Base-by-base conservation (phyloP, 495 filamentous ascomycete genomes). In the Neurospora intermedia region DNA sequence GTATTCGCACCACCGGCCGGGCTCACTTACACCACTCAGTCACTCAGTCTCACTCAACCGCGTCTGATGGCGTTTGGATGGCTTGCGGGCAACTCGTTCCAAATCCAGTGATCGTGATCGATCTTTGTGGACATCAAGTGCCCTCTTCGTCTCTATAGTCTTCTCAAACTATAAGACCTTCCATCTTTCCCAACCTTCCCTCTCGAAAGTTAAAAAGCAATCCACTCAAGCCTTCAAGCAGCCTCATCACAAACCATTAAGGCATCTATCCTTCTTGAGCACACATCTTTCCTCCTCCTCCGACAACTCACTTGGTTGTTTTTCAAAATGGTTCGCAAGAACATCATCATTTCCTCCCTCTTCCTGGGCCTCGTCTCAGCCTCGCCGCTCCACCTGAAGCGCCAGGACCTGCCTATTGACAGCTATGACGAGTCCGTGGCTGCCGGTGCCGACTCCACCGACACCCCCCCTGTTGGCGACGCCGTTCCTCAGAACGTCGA, bases 341-440 rank as follows among this genome's bases (percentile, higher is more conserved):
- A 46, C 18, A 23, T 74, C 59, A 15, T 54, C 39, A n/a, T 74
- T 13, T 74, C 73, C 6, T 74, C 73, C 16, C 73, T 74, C 41
- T 10, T 74, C 38, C 72, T 45, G 54, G 73, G 42, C 27, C 70
- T 74, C 66, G 70, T 62, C n/a, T 42, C 38, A 20, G 73, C 73
- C 20, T 46, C 40, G 41, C 73, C 73, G 15, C 48, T 72, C 31
- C 54, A 66, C 54, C 35, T 23, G 59, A 72, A 69, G 20, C 73
- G 70, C 20, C 73, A 74, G 41, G 73, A 74, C 3, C 13, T 72
- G 69, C 23, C 38, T 48, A 27, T 73, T 16, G 45, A 71, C 6
- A 70, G 71, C 69, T 74, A 74, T 31, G 69, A 69, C 20, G 31
- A 43, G 39, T 71, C 62, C 23, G 41, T 59, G 39, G 42, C 70